phyloP scores from a whole-genome alignment of 2,329 filamentous ascomycete species.

The Cytospora chrysosperma region DNA sequence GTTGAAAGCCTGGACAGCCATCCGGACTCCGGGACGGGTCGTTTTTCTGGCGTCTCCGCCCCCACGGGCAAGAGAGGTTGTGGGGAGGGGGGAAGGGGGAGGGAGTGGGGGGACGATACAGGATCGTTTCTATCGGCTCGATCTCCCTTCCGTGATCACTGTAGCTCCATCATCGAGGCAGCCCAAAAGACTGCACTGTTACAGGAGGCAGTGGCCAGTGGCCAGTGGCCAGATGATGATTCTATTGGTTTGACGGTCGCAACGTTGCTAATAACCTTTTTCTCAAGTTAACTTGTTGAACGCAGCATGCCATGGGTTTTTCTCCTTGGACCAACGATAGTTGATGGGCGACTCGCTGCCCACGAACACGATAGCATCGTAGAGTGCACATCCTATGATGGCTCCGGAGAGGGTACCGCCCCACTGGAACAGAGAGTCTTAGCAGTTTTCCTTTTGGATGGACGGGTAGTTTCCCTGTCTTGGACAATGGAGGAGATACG shows the following conservation, averaged over 20 bases:
- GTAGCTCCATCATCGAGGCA: neutral
- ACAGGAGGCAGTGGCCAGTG: neutral
- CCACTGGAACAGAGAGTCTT: slow-evolving; percentile 21
- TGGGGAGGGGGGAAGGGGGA: no score
- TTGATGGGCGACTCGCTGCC: slow-evolving; percentile 33
- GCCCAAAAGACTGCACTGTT: neutral
- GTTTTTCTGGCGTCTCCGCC: neutral
- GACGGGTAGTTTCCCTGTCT: no score
- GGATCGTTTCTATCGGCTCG: neutral
- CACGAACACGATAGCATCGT: slow-evolving; percentile 35
- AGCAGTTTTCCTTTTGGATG: neutral
- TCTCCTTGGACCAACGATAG: slow-evolving; percentile 26
- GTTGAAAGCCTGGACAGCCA: neutral
- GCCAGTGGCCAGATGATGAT: neutral
- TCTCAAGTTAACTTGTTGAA: neutral
- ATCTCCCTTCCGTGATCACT: neutral
- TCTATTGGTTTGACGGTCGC: neutral
- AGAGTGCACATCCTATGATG: slow-evolving; percentile 32
- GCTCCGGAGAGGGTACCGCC: slow-evolving; percentile 31
- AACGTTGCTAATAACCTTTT: neutral
- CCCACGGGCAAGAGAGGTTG: no score
- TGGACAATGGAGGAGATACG: neutral
- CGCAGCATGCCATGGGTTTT: slow-evolving; percentile 8
- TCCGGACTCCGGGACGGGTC: neutral
- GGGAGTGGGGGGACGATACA: neutral